A percentile compares a stretch with the other conserved stretches of the same genome.
Conservation (phyloP, 345 rosid species). For the Erodium maritimum region DNA sequence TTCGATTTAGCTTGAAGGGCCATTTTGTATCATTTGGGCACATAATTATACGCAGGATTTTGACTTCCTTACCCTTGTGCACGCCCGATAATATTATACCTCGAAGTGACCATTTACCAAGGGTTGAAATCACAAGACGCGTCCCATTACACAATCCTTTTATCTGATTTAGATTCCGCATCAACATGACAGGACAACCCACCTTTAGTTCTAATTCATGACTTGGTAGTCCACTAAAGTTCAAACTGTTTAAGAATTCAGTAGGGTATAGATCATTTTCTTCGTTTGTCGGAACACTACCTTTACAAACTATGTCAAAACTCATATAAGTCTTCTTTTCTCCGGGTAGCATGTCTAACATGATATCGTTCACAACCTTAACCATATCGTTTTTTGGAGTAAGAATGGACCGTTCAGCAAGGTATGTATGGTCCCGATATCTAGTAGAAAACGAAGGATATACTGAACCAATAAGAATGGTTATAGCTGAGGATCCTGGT, state of each 20-base stretch:
- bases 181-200: not conserved
- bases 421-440: not conserved
- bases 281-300: not conserved
- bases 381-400: not conserved
- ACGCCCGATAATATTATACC: not conserved
- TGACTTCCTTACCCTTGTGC: not conserved
- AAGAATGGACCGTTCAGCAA: not conserved
- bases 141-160: constrained; percentile 7
- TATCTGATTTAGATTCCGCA: constrained; percentile 1
- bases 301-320: not conserved
- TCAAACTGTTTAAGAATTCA: not conserved
- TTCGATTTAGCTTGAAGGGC: not conserved
- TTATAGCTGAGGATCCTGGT: not conserved
- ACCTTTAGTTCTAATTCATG: not conserved
- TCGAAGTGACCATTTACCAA: not conserved
- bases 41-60: not conserved
- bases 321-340: not conserved
- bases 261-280: not conserved
- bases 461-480: not conserved
- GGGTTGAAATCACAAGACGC: not conserved
- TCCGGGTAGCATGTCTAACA: not conserved
- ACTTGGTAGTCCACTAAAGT: not conserved
- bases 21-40: not conserved
- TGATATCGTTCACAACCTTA: not conserved
- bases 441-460: not conserved